Conservation (phyloP, 495 filamentous ascomycete genomes). For the Aspergillus cavernicola region DNA sequence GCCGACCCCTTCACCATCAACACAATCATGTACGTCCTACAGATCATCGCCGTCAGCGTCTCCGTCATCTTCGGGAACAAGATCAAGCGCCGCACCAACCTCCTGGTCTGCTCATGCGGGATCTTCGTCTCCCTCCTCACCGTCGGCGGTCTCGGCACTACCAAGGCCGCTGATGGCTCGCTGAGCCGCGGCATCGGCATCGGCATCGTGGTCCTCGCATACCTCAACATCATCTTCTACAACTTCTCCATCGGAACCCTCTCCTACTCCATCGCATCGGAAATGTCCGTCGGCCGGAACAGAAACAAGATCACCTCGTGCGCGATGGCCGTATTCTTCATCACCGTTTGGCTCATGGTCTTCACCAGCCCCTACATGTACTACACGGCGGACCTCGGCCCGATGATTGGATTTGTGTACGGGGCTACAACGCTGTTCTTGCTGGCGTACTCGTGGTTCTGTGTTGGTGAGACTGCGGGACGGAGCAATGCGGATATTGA, state of each 20-base stretch:
- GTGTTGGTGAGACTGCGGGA: slow-evolving; percentile 36
- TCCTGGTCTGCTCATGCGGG: slow-evolving; percentile 25
- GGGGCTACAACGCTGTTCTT: slow-evolving; percentile 25
- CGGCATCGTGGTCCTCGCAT: slow-evolving; percentile 30
- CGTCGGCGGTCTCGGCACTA: slow-evolving; percentile 32
- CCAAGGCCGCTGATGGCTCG: slow-evolving; percentile 9
- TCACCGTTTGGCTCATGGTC: slow-evolving; percentile 33
- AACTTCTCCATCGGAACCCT: slow-evolving; percentile 35
- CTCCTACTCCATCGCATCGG: slow-evolving; percentile 28
- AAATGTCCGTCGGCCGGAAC: slow-evolving; percentile 38
- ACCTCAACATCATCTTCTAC: slow-evolving; percentile 32
- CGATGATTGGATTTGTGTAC: slow-evolving; percentile 38
- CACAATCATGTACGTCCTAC: slow-evolving; percentile 32
- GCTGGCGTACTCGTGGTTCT: slow-evolving; percentile 38
- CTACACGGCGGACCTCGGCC: slow-evolving; percentile 30
- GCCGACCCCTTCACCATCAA: slow-evolving; percentile 34
- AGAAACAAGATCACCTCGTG: slow-evolving; percentile 33
- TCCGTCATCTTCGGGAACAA: slow-evolving; percentile 32
- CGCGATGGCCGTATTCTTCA: slow-evolving; percentile 29
- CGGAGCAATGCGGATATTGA: slow-evolving; percentile 30
- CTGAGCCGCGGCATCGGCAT: slow-evolving; percentile 16
- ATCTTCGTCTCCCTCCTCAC: slow-evolving; percentile 30
- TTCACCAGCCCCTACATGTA: slow-evolving; percentile 40
- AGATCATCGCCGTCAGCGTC: slow-evolving; percentile 28
- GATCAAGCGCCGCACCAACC: slow-evolving; percentile 27